Percentiles rank a stretch among this genome's conserved stretches.
phyloP scores from a whole-genome alignment of 1,139 yeast species.

The Yamadazyma atlantica region DNA sequence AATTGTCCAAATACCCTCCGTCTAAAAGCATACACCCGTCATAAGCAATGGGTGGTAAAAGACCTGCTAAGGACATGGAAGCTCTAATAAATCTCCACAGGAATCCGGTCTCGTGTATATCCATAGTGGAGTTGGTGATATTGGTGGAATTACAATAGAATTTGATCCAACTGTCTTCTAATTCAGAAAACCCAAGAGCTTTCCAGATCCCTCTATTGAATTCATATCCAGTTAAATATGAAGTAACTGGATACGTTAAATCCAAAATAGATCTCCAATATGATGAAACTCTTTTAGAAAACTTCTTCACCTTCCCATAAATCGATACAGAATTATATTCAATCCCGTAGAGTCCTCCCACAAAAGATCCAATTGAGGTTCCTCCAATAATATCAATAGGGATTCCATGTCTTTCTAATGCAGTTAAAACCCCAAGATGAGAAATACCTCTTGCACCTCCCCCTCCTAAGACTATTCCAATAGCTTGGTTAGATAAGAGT shows the following conservation, averaged over 20 bases:
- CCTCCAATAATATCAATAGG: slow-evolving; percentile 96
- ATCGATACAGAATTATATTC: slow-evolving; percentile 91
- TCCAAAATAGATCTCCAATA: slow-evolving; percentile 84
- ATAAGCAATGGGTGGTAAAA: slow-evolving; percentile 85
- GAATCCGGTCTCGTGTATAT: slow-evolving; percentile 85
- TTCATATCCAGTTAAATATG: slow-evolving; percentile 96
- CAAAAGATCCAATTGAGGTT: slow-evolving; percentile 92
- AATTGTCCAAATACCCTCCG: slow-evolving; percentile 93
- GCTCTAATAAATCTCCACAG: slow-evolving; percentile 97
- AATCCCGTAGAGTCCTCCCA: slow-evolving; percentile 91
- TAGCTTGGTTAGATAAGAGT: slow-evolving; percentile 86
- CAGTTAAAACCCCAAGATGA: slow-evolving; percentile 89
- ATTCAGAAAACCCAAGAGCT: slow-evolving; percentile 84
- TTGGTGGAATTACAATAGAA: slow-evolving; percentile 93
- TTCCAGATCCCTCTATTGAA: slow-evolving; percentile 97
- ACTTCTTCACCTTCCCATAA: slow-evolving; percentile 85
- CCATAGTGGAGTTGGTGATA: slow-evolving; percentile 94
- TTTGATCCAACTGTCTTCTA: slow-evolving; percentile 94
- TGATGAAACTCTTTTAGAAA: slow-evolving; percentile 79
- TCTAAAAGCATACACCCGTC: slow-evolving; percentile 92
- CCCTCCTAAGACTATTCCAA: slow-evolving; percentile 93
- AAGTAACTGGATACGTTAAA: slow-evolving; percentile 88
- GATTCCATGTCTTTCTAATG: slow-evolving; percentile 89
- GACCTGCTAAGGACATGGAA: slow-evolving; percentile 94
- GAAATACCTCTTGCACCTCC: slow-evolving; percentile 97